Conservation (phyloP, 805 yeast genomes). For the Nakazawaea ambrosiae region DNA sequence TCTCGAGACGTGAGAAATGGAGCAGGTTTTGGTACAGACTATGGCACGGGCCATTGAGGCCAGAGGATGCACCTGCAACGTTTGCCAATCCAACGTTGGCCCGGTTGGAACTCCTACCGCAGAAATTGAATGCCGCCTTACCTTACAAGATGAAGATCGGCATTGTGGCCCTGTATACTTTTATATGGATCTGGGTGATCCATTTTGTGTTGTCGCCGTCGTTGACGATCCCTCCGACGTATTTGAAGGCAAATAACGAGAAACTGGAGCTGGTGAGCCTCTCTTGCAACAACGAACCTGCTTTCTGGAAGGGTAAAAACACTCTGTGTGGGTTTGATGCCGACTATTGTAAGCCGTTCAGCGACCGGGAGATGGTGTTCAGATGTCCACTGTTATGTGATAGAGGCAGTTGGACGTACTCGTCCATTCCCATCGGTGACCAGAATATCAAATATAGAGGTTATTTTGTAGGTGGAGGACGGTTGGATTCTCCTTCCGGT, state of each 20-base stretch:
- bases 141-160: slow-evolving; percentile 22
- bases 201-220: slow-evolving; percentile 37
- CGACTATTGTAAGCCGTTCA: slow-evolving; percentile 43
- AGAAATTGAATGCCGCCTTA: slow-evolving; percentile 22
- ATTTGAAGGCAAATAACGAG: slow-evolving; percentile 5
- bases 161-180: slow-evolving; percentile 30
- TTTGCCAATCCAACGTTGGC: slow-evolving; percentile 20
- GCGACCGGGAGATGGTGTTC: slow-evolving; percentile 40
- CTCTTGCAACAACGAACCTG: slow-evolving; percentile 38
- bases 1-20: slow-evolving; percentile 4
- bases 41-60: slow-evolving; percentile 52
- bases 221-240: slow-evolving; percentile 34
- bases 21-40: slow-evolving; percentile 15
- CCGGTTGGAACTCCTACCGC: slow-evolving; percentile 38
- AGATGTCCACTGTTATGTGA: slow-evolving; percentile 90
- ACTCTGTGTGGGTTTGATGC: slow-evolving; percentile 72
- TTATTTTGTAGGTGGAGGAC: slow-evolving; percentile 75
- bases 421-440: slow-evolving; percentile 69
- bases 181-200: slow-evolving; percentile 38
- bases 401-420: slow-evolving; percentile 67
- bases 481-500: slow-evolving; percentile 10
- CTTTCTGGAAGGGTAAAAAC: slow-evolving; percentile 72
- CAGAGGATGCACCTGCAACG: slow-evolving; percentile 41
- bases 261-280: slow-evolving; percentile 29
- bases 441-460: slow-evolving; percentile 62